Conservation (phyloP, 805 yeast species). For the Jamesozyma lodderae region DNA sequence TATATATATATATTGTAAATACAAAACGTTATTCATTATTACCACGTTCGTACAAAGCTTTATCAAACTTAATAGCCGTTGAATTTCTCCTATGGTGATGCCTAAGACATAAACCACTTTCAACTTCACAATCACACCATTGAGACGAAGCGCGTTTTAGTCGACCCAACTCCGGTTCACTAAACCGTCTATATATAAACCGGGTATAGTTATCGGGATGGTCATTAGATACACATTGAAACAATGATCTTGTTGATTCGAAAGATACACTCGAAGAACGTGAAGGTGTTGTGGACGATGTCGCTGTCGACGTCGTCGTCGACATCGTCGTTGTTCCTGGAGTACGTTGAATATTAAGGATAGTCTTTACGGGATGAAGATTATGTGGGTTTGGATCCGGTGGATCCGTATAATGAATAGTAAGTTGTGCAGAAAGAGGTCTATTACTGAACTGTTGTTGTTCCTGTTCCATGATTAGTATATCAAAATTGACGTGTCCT, state of each 20-base stretch:
- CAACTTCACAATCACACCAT: slow-evolving; percentile 10
- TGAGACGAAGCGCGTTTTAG: neutral
- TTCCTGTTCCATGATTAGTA: neutral
- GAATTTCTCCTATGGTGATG: slow-evolving; percentile 30
- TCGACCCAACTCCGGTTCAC: slow-evolving; percentile 5
- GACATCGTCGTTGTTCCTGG: too few relatives aligned
- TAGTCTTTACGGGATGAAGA: too few relatives aligned
- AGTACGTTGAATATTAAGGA: too few relatives aligned
- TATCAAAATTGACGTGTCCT: too few relatives aligned
- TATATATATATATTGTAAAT: neutral
- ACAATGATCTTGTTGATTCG: too few relatives aligned
- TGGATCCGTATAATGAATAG: slow-evolving; percentile 7
- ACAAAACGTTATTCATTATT: too few relatives aligned
- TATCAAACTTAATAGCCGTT: slow-evolving; percentile 21
- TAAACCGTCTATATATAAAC: slow-evolving; percentile 3
- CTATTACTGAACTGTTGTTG: neutral
- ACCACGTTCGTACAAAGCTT: slow-evolving; percentile 14
- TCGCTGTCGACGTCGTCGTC: too few relatives aligned
- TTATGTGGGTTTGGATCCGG: too few relatives aligned
- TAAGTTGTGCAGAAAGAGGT: slow-evolving; percentile 9
- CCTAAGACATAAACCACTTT: slow-evolving; percentile 21
- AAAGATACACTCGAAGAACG: too few relatives aligned
- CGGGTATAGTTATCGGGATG: neutral
- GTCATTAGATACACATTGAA: slow-evolving; percentile 11
- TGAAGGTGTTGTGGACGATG: too few relatives aligned